Conservation (phyloP, 1,284 basidiomycete species). For the Boletus nobilissimus region DNA sequence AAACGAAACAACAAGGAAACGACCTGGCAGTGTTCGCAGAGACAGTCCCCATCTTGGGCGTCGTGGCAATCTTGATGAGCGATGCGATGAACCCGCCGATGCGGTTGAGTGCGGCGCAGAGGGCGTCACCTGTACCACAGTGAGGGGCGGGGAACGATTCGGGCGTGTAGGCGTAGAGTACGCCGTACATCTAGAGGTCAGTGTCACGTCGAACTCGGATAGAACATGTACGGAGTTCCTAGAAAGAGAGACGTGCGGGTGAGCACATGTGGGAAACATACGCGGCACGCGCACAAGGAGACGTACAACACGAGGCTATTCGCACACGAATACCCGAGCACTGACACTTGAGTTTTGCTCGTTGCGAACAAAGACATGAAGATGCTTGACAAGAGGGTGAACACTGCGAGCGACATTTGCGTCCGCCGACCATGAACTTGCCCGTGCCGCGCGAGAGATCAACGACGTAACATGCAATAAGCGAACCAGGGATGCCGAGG, state of each 20-base stretch:
- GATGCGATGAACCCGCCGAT: slow-evolving; percentile 66
- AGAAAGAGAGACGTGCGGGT: not conserved
- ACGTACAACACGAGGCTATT: slow-evolving; percentile 57
- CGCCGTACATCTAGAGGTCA: slow-evolving; percentile 62
- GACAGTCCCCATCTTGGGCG: slow-evolving; percentile 43
- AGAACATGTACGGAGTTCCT: slow-evolving; percentile 48
- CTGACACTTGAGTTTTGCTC: slow-evolving; percentile 55
- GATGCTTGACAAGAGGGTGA: slow-evolving; percentile 61
- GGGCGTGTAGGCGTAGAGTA: slow-evolving; percentile 70
- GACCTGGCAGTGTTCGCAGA: slow-evolving; percentile 54
- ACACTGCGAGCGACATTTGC: slow-evolving; percentile 63
- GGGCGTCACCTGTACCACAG: slow-evolving; percentile 71
- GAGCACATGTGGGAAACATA: slow-evolving; percentile 34
- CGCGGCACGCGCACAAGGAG: not conserved
- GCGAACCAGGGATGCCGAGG: slow-evolving; percentile 66
- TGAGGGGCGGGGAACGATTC: slow-evolving; percentile 74
- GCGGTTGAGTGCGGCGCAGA: slow-evolving; percentile 63
- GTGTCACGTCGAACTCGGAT: not conserved
- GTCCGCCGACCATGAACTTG: slow-evolving; percentile 53
- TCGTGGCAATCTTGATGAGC: slow-evolving; percentile 61
- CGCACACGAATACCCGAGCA: slow-evolving; percentile 66
- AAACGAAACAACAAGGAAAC: slow-evolving; percentile 32
- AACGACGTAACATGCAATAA: slow-evolving; percentile 64
- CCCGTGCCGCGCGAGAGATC: slow-evolving; percentile 55
- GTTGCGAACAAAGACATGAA: slow-evolving; percentile 74